These are phyloP conservation scores for Yamadazyma aaseri DNA, from an alignment of 1,139 yeast species.

Conservation along the genomic window DNA sequence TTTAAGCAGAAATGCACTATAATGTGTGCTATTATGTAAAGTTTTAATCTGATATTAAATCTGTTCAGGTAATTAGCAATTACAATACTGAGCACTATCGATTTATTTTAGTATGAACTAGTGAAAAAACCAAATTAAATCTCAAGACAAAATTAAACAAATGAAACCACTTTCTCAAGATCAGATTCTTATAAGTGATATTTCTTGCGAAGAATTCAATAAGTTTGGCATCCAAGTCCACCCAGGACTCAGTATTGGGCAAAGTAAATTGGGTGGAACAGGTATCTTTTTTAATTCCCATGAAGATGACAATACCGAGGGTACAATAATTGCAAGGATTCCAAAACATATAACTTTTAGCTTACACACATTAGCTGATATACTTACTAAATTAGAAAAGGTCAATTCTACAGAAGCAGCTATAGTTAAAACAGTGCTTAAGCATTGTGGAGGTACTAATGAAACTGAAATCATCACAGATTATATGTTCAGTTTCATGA, in stretches of 20 bases:
- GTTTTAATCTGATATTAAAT: too few species aligned
- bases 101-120: not conserved
- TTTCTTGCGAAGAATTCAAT: constrained; percentile 16
- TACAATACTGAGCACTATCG: too few species aligned
- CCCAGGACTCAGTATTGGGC: constrained; percentile 19
- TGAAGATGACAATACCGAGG: constrained; percentile 14
- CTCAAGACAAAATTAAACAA: not conserved
- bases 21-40: too few species aligned
- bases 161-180: constrained; percentile 4
- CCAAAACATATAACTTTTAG: constrained; percentile 31
- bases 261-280: constrained; percentile 32
- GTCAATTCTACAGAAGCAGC: constrained; percentile 20
- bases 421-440: constrained; percentile 23
- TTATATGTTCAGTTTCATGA: constrained; percentile 27
- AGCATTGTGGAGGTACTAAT: constrained; percentile 14
- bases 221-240: constrained; percentile 15
- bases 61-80: too few species aligned
- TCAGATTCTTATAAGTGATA: constrained; percentile 19
- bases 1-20: too few species aligned
- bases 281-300: constrained; percentile 27
- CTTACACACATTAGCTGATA: constrained; percentile 27
- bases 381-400: constrained; percentile 21
- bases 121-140: not conserved
- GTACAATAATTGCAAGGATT: constrained; percentile 32
- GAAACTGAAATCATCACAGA: constrained; percentile 33